Evolutionary conservation across 2,329 filamentous ascomycete species (phyloP).

Genomic region (Pseudopithomyces maydicus): DNA sequence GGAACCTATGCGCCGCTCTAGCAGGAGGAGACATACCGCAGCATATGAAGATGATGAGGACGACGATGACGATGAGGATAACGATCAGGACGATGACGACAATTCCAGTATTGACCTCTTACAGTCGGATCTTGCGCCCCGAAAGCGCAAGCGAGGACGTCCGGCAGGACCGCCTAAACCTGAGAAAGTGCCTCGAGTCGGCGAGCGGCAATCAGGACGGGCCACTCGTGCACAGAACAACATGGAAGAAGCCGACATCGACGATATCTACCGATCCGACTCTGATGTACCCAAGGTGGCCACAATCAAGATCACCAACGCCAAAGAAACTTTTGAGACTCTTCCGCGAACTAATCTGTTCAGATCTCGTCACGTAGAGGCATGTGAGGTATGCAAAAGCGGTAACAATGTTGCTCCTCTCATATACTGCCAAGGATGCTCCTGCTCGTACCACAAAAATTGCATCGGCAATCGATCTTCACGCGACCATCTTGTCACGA

Average conservation of each 20-base stretch:
- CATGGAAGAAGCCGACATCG: slow-evolving; percentile 63
- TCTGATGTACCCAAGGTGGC: slow-evolving; percentile 43
- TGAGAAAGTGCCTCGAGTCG: slow-evolving; percentile 26
- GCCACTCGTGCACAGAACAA: slow-evolving; percentile 51
- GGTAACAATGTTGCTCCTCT: slow-evolving; percentile 68
- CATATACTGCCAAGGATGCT: slow-evolving; percentile 91
- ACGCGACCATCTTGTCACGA: slow-evolving; percentile 89
- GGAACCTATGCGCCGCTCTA: slow-evolving; percentile 36
- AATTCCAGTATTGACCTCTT: slow-evolving; percentile 41
- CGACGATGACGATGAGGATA: slow-evolving; percentile 33
- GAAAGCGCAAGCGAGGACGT: slow-evolving; percentile 45
- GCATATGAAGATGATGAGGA: slow-evolving; percentile 30
- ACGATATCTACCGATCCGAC: slow-evolving; percentile 60
- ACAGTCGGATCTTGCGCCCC: slow-evolving; percentile 47
- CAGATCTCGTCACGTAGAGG: slow-evolving; percentile 67
- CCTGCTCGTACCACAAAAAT: slow-evolving; percentile 76
- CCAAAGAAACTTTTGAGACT: slow-evolving; percentile 72
- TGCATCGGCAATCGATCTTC: slow-evolving; percentile 76
- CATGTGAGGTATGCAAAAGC: slow-evolving; percentile 74
- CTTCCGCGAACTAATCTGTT: slow-evolving; percentile 70
- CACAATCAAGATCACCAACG: slow-evolving; percentile 63
- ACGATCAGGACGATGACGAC: slow-evolving; percentile 31
- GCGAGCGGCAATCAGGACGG: slow-evolving; percentile 51
- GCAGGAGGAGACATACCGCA: slow-evolving; percentile 22
- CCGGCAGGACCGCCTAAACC: slow-evolving; percentile 12